Percentiles rank a stretch among this genome's conserved stretches.
These are phyloP conservation scores for Alternaria ethzedia DNA, from an alignment of 2,329 filamentous ascomycete genomes.

Conservation along the genomic window DNA sequence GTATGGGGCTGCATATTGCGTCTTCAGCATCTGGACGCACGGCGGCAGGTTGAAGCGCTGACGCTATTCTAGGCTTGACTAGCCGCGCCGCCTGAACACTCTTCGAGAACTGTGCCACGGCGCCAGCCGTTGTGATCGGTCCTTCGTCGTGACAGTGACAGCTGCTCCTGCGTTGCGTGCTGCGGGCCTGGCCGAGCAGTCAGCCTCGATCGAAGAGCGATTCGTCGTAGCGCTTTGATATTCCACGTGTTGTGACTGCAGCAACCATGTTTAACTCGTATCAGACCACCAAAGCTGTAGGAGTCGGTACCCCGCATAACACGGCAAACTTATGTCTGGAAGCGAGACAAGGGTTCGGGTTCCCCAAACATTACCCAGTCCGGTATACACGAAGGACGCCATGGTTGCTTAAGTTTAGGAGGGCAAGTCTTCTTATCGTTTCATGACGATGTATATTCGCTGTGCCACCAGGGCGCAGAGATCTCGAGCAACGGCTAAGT, in stretches of 20 bases:
- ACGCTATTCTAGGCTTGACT: neutral
- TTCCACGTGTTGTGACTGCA: neutral
- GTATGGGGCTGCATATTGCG: conserved; percentile 30
- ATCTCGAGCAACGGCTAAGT: neutral
- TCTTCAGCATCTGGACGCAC: conserved; percentile 8
- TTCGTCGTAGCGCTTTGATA: neutral
- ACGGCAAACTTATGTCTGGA: conserved; percentile 24
- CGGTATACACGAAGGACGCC: conserved; percentile 5
- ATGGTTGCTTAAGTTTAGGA: neutral
- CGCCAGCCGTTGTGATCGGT: conserved; percentile 9
- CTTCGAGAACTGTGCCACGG: conserved; percentile 16
- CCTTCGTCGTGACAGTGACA: neutral
- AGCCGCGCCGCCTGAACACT: conserved; percentile 6
- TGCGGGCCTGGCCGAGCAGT: neutral
- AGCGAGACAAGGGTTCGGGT: conserved; percentile 24
- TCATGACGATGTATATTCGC: neutral
- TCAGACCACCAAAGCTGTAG: neutral
- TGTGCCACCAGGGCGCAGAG: neutral
- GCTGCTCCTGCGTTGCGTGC: neutral
- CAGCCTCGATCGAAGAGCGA: neutral
- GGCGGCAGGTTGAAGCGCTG: neutral
- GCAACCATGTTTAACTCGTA: neutral
- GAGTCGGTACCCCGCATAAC: conserved; percentile 38
- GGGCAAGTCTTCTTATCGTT: neutral
- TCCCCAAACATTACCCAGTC: neutral